Conservation (phyloP, 306 rosid species). For the Medicago ruthenica region DNA sequence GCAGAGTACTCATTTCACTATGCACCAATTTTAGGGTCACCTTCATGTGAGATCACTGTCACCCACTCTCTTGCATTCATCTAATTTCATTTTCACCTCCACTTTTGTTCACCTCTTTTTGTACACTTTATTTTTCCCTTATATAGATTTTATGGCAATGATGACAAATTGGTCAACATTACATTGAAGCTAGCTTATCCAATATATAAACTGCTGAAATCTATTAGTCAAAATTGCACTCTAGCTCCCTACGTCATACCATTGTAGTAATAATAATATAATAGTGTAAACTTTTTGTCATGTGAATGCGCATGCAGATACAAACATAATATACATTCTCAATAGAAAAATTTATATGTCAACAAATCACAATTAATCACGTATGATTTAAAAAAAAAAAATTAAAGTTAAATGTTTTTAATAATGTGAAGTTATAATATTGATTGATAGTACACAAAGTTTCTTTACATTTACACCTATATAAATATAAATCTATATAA, state of each 20-base stretch:
- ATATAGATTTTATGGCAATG: slow-evolving; percentile 33
- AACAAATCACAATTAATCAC: too few relatives aligned
- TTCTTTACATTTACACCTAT: too few relatives aligned
- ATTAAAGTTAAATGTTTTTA: too few relatives aligned
- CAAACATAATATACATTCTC: too few relatives aligned
- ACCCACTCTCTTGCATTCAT: slow-evolving; percentile 49
- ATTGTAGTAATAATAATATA: background rate
- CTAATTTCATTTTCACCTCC: slow-evolving; percentile 39
- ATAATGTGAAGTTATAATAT: too few relatives aligned
- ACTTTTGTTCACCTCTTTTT: slow-evolving; percentile 33
- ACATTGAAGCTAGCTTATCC: slow-evolving; percentile 7
- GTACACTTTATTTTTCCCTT: slow-evolving; percentile 37
- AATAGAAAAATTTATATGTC: too few relatives aligned
- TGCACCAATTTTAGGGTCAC: slow-evolving; percentile 39
- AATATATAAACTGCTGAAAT: slow-evolving; percentile 36
- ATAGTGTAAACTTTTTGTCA: slow-evolving; percentile 36
- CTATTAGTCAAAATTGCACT: slow-evolving; percentile 13
- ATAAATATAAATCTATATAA: too few relatives aligned
- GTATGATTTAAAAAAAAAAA: too few relatives aligned
- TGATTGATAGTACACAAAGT: too few relatives aligned
- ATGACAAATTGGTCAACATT: slow-evolving; percentile 44
- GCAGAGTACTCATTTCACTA: slow-evolving; percentile 22
- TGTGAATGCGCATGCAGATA: slow-evolving; percentile 32
- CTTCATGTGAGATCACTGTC: slow-evolving; percentile 70
- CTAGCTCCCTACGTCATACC: slow-evolving; percentile 11